Conservation (phyloP, 768 basidiomycete species). For the Tylopilus vinaceipallidus region DNA sequence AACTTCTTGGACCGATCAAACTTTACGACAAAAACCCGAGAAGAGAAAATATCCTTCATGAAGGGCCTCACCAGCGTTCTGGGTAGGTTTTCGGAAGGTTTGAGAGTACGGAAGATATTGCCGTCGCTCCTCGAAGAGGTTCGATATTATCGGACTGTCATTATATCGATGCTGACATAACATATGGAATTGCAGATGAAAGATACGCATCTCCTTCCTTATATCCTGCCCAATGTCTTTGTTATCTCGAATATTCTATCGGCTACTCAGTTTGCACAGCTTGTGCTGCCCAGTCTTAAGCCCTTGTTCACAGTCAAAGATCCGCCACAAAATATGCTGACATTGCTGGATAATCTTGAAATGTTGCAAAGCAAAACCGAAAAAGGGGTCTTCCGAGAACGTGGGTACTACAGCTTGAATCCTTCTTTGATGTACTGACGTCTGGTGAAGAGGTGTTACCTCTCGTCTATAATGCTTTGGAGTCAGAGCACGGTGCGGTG, state of each 20-base stretch:
- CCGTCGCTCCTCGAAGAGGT: constrained; percentile 94
- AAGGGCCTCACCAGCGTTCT: constrained; percentile 82
- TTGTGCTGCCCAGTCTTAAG: constrained; percentile 84
- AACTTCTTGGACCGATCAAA: constrained; percentile 95
- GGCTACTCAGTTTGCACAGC: constrained; percentile 73
- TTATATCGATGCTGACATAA: constrained; percentile 7
- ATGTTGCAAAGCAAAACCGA: constrained; percentile 89
- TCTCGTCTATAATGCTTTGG: constrained; percentile 92
- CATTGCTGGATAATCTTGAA: constrained; percentile 83
- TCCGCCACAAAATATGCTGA: constrained; percentile 96
- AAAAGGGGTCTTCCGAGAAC: constrained; percentile 81
- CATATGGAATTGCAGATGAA: constrained; percentile 63
- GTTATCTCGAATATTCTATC: constrained; percentile 78
- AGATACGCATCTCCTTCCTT: constrained; percentile 88
- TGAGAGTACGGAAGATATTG: constrained; percentile 84
- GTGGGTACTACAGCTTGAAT: constrained; percentile 44
- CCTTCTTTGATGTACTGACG: constrained; percentile 3
- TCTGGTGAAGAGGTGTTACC: constrained; percentile 79
- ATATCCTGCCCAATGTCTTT: constrained; percentile 95
- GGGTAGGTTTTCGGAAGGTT: constrained; percentile 81
- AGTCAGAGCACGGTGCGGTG: constrained; percentile 88
- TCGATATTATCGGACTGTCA: constrained; percentile 10
- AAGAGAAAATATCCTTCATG: constrained; percentile 97
- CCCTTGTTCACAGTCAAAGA: constrained; percentile 90
- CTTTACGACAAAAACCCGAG: constrained; percentile 89